Evolutionary conservation across 306 rosid species (phyloP).

Genomic region (Inga leiocalycina): DNA sequence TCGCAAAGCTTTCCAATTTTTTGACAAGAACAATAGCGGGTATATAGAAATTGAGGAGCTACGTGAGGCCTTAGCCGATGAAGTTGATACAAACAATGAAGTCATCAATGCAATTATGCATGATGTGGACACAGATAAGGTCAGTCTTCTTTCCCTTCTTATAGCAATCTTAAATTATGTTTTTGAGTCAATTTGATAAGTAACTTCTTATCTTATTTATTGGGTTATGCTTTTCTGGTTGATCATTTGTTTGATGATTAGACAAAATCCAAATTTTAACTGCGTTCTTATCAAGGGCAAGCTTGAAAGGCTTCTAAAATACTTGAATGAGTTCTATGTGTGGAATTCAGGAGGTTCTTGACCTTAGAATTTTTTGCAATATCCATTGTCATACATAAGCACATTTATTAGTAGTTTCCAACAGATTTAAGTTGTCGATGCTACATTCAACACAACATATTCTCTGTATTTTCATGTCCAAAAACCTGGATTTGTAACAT

Average conservation of each 20-base stretch:
- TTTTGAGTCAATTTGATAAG: conserved; percentile 2
- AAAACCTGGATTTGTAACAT: neutral
- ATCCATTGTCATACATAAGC: neutral
- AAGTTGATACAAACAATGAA: conserved; percentile 61
- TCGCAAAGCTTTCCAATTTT: conserved; percentile 83
- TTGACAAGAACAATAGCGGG: conserved; percentile 67
- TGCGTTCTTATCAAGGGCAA: neutral
- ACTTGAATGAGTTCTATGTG: neutral
- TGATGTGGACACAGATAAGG: conserved; percentile 98
- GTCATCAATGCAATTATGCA: conserved; percentile 74
- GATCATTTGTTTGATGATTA: conserved; percentile 12
- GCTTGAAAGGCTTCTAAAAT: neutral
- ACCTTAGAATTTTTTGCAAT: neutral
- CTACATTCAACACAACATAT: neutral
- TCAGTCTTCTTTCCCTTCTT: conserved; percentile 30
- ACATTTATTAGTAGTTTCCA: neutral
- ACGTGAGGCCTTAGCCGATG: conserved; percentile 58
- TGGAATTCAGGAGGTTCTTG: neutral
- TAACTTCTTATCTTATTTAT: neutral
- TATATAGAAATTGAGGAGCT: conserved; percentile 90
- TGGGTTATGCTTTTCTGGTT: neutral
- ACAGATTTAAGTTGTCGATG: neutral
- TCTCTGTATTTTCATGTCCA: neutral
- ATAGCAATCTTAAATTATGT: neutral
- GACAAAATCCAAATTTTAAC: neutral